Conservation (phyloP, 1,139 yeast genomes). For the Kodamaea sp. region DNA sequence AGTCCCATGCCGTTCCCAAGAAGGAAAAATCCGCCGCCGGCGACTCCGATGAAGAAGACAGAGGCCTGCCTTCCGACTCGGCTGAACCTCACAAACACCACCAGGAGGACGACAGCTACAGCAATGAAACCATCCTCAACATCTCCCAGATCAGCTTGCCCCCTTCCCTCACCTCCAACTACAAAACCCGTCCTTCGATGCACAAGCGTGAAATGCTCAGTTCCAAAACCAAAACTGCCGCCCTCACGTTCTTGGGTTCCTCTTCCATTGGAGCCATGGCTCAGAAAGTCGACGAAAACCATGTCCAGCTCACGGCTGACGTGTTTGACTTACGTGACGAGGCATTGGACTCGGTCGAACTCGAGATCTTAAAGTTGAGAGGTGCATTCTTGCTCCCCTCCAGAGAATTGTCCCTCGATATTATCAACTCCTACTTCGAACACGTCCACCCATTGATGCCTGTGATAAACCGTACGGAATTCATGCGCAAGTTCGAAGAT, state of each 20-base stretch:
- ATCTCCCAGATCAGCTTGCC: conserved; percentile 48
- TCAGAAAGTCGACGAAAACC: conserved; percentile 47
- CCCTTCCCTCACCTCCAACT: conserved; percentile 45
- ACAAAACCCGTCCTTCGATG: conserved; percentile 42
- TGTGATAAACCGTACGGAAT: conserved; percentile 63
- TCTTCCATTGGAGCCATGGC: conserved; percentile 45
- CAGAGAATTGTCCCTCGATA: conserved; percentile 58
- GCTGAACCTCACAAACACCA: conserved; percentile 4
- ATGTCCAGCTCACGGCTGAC: conserved; percentile 44
- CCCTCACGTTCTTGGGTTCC: conserved; percentile 43
- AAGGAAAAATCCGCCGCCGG: conserved; percentile 4
- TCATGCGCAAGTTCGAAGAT: conserved; percentile 57
- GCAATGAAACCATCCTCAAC: conserved; percentile 44
- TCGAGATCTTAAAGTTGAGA: conserved; percentile 63
- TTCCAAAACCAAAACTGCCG: conserved; percentile 21
- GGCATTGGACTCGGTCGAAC: conserved; percentile 62
- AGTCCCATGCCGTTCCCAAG: conserved; percentile 7
- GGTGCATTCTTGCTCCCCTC: conserved; percentile 77
- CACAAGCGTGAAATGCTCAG: conserved; percentile 36
- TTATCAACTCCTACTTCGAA: conserved; percentile 64
- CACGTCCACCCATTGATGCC: conserved; percentile 74
- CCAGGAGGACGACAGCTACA: conserved; percentile 4
- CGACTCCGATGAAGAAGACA: conserved; percentile 1
- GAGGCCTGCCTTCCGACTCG: neutral
- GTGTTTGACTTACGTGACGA: conserved; percentile 38